A percentile compares a stretch with the other conserved stretches of the same genome.
These are phyloP conservation scores for Leishmania gerbilli DNA, from an alignment of 208 protist genomes.

Conservation along the genomic window DNA sequence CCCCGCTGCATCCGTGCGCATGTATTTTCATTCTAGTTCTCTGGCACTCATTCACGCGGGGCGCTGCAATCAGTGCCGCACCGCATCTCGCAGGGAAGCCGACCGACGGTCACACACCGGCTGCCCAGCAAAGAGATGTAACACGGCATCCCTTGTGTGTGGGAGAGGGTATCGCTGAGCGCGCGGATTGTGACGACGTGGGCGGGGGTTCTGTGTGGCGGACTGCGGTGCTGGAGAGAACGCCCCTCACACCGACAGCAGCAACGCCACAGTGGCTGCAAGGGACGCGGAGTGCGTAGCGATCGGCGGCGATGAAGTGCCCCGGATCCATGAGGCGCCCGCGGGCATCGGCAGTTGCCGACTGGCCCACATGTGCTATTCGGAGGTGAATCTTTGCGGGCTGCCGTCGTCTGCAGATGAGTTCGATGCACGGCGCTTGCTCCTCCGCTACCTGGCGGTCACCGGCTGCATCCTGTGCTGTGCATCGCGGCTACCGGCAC, in stretches of 20 bases:
- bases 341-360: neutral
- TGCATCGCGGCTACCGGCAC: slow-evolving; percentile 11
- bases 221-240: neutral
- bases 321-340: neutral
- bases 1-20: neutral
- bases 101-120: neutral
- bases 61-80: neutral
- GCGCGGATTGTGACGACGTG: neutral
- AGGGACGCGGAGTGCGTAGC: neutral
- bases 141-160: neutral
- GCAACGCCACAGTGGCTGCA: neutral
- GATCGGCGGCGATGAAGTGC: neutral
- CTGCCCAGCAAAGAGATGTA: neutral
- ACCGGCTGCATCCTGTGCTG: neutral
- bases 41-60: neutral
- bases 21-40: neutral
- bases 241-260: neutral
- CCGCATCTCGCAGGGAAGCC: neutral
- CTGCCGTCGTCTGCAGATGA: neutral
- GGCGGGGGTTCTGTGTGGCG: neutral
- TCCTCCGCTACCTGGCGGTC: slow-evolving; percentile 6
- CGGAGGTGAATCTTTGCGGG: neutral
- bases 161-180: neutral
- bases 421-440: neutral
- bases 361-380: neutral